Percentiles rank a stretch among this genome's conserved stretches.
phyloP scores from a whole-genome alignment of 73 alveolate genomes.

The Tetrahymena thermophila region DNA sequence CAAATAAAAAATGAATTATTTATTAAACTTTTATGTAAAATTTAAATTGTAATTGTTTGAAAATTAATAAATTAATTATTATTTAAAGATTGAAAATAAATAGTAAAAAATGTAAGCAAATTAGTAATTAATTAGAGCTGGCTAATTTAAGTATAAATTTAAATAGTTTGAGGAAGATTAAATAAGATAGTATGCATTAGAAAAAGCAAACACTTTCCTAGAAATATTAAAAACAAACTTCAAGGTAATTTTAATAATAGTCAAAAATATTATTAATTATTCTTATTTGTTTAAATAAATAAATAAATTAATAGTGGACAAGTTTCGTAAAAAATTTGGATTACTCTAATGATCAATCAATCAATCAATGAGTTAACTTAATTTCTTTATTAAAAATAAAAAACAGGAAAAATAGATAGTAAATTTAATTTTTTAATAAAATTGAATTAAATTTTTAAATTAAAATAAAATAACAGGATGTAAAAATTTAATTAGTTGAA shows the following conservation, averaged over 20 bases:
- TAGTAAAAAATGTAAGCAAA: background rate
- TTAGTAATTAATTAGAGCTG: too few species aligned
- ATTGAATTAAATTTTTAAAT: too few species aligned
- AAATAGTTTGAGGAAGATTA: background rate
- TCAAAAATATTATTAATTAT: background rate
- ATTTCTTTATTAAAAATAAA: too few species aligned
- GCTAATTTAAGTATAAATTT: background rate
- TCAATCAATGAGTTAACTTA: too few species aligned
- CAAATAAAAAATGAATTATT: background rate
- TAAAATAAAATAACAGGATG: too few species aligned
- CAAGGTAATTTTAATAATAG: background rate
- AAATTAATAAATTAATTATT: background rate
- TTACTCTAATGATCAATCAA: too few species aligned
- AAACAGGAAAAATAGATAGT: background rate
- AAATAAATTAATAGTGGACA: background rate
- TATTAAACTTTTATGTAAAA: background rate
- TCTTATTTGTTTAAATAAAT: too few species aligned
- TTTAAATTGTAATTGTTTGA: background rate
- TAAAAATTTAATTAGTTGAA: too few species aligned
- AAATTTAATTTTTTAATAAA: background rate
- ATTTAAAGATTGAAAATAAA: background rate
- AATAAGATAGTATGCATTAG: background rate
- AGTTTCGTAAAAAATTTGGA: background rate
- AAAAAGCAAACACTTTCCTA: background rate
- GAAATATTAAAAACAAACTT: background rate